Evolutionary conservation across 768 basidiomycete genomes (phyloP).

Genomic region (Agrocybe pediades): DNA sequence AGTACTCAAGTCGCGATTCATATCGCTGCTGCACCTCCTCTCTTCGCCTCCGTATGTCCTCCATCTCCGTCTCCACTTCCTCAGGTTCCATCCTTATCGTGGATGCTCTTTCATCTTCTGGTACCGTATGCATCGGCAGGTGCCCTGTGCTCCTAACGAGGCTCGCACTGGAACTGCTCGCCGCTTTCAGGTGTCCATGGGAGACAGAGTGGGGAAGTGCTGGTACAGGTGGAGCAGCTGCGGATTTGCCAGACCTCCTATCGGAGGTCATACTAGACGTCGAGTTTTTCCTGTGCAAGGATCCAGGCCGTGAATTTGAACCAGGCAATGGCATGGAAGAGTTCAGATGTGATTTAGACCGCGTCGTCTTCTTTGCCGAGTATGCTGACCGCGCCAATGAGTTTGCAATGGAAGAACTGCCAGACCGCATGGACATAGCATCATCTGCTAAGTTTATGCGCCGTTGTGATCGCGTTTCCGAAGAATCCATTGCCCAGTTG

Average conservation of each 20-base stretch:
- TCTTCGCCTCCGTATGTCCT: slow-evolving; percentile 67
- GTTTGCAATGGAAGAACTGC: slow-evolving; percentile 49
- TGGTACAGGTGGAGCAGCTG: slow-evolving; percentile 36
- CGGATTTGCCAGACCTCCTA: slow-evolving; percentile 24
- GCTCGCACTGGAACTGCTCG: slow-evolving; percentile 46
- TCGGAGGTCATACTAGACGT: slow-evolving; percentile 61
- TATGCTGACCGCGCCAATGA: slow-evolving; percentile 50
- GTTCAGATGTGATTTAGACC: slow-evolving; percentile 34
- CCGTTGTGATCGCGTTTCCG: slow-evolving; percentile 35
- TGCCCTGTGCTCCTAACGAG: slow-evolving; percentile 51
- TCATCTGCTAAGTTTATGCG: slow-evolving; percentile 48
- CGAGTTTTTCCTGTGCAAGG: slow-evolving; percentile 58
- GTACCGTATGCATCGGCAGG: slow-evolving; percentile 51
- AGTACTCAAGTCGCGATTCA: slow-evolving; percentile 74
- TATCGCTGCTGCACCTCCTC: slow-evolving; percentile 75
- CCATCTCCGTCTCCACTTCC: slow-evolving; percentile 58
- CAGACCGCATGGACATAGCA: slow-evolving; percentile 53
- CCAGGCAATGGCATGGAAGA: slow-evolving; percentile 25
- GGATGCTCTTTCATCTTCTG: slow-evolving; percentile 43
- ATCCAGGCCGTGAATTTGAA: slow-evolving; percentile 33
- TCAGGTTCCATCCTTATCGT: slow-evolving; percentile 32
- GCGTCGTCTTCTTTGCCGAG: slow-evolving; percentile 34
- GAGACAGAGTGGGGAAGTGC: slow-evolving; percentile 28
- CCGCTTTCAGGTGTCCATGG: slow-evolving; percentile 33
- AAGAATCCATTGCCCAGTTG: slow-evolving; percentile 31